Percentiles rank a stretch among this genome's conserved stretches.
Conservation (phyloP, 768 basidiomycete genomes). For the Suillus variegatus region DNA sequence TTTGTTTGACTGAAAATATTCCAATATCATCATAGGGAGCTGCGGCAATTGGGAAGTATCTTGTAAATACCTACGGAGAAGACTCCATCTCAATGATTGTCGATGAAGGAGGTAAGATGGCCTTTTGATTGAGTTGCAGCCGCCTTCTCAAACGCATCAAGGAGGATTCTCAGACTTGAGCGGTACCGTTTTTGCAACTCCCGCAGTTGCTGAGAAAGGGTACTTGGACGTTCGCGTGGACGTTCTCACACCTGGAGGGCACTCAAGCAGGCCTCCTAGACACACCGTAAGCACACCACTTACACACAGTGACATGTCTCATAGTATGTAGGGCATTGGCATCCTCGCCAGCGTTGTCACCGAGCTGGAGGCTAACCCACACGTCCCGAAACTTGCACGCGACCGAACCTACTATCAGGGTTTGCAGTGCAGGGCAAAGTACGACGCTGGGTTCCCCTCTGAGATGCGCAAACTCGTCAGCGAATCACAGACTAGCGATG, state of each 20-base stretch:
- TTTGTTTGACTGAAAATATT: background rate
- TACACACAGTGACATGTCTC: background rate
- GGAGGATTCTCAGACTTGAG: conserved; percentile 29
- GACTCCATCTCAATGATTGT: conserved; percentile 54
- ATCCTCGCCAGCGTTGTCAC: conserved; percentile 50
- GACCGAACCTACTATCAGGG: conserved; percentile 28
- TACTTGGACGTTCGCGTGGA: conserved; percentile 43
- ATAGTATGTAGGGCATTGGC: conserved; percentile 43
- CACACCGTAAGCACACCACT: conserved; percentile 44
- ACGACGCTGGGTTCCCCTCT: conserved; percentile 36
- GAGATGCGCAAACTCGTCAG: conserved; percentile 20
- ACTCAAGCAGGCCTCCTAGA: conserved; percentile 51
- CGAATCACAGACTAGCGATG: conserved; percentile 23
- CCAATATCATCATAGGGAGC: conserved; percentile 39
- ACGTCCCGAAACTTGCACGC: conserved; percentile 30
- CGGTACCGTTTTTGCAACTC: conserved; percentile 34
- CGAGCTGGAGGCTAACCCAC: conserved; percentile 48
- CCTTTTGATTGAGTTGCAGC: background rate
- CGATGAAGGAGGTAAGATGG: conserved; percentile 53
- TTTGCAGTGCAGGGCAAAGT: conserved; percentile 44
- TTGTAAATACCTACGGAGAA: conserved; percentile 49
- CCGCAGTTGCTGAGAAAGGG: conserved; percentile 43
- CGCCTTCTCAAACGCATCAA: conserved; percentile 12
- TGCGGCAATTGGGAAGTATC: conserved; percentile 34
- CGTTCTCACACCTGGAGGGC: conserved; percentile 51